phyloP scores from a whole-genome alignment of 139 green algal species.

The Chlamydomonas sp. region DNA sequence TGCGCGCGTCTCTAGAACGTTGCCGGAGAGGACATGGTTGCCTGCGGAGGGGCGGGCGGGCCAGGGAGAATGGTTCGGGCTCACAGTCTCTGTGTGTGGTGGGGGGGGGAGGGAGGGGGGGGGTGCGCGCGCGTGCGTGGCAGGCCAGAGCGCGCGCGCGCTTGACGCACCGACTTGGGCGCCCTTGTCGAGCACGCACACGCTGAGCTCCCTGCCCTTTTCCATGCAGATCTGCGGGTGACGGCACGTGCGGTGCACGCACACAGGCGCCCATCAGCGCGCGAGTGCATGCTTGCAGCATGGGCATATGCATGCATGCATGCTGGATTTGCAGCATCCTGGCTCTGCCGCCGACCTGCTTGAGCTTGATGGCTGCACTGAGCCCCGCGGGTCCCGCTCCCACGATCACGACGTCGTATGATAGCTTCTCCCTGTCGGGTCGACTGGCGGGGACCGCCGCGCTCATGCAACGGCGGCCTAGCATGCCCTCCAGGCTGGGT shows the following conservation, averaged over 20 bases:
- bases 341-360: no score
- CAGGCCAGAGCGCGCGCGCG: neutral
- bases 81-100: no score
- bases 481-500: no score
- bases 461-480: no score
- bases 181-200: slow-evolving; percentile 92
- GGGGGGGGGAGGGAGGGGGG: no score
- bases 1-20: slow-evolving; percentile 76
- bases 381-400: slow-evolving; percentile 84
- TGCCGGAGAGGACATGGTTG: slow-evolving; percentile 80
- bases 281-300: no score
- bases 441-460: no score
- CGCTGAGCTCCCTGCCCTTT: slow-evolving; percentile 60
- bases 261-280: no score
- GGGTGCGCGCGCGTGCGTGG: no score
- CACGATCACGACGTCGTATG: slow-evolving; percentile 84
- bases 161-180: slow-evolving; percentile 58
- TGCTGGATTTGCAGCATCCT: neutral
- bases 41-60: slow-evolving; percentile 47
- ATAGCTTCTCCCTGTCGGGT: no score
- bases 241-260: neutral
- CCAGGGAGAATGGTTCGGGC: neutral
- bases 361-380: slow-evolving; percentile 76
- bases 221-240: slow-evolving; percentile 49
- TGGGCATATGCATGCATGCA: neutral